These are phyloP conservation scores for Arthrobotrys megalospora DNA, from an alignment of 2,329 filamentous ascomycete genomes.

Conservation along the genomic window DNA sequence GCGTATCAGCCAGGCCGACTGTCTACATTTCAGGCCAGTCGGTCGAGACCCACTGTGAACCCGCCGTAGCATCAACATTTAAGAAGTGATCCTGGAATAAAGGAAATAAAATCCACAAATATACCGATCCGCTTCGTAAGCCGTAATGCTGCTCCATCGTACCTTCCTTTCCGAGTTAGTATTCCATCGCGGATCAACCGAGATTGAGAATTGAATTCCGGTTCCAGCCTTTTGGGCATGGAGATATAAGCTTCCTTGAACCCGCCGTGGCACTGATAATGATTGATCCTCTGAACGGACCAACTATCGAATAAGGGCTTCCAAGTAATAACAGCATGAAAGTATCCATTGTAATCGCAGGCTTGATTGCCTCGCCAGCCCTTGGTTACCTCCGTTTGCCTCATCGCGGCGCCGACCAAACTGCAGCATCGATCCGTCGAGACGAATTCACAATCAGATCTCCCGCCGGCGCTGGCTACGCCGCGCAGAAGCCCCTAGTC, in stretches of 20 bases:
- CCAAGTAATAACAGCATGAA: neutral
- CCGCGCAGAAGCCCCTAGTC: constrained; percentile 22
- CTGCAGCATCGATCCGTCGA: constrained; percentile 2
- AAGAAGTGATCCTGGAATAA: no score
- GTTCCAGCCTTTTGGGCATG: neutral
- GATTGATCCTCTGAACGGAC: neutral
- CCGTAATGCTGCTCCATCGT: neutral
- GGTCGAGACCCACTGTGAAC: no score
- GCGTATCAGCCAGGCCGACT: no score
- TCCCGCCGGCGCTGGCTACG: neutral
- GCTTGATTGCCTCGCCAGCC: constrained; percentile 14
- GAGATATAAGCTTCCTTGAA: constrained; percentile 6
- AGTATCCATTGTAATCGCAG: neutral
- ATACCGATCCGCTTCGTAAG: neutral
- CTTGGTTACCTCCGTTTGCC: constrained; percentile 40
- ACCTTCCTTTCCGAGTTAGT: constrained; percentile 22
- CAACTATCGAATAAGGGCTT: neutral
- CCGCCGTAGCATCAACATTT: no score
- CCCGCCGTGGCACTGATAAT: neutral
- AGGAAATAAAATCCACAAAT: no score
- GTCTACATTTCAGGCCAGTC: no score
- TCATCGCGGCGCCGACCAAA: constrained; percentile 3
- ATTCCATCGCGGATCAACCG: constrained; percentile 2
- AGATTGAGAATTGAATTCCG: neutral
- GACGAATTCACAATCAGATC: constrained; percentile 24